A percentile compares a stretch with the other conserved stretches of the same genome.
Evolutionary conservation across 2,329 filamentous ascomycete species (phyloP).

Genomic region (Curvularia sp.): DNA sequence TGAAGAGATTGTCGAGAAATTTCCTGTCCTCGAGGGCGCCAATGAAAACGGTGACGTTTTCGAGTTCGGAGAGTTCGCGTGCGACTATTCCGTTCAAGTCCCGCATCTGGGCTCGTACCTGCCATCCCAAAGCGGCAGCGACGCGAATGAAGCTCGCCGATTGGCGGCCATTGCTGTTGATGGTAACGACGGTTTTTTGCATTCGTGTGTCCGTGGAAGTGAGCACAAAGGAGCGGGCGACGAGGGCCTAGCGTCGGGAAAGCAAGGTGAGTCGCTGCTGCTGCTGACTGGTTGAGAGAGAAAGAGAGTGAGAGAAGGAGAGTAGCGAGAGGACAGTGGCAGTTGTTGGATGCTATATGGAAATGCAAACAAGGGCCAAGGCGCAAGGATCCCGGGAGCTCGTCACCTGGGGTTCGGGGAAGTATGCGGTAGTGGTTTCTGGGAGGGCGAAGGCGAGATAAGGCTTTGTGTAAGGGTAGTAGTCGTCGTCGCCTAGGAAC

Average conservation of each 20-base stretch:
- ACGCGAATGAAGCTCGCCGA: slow-evolving; percentile 94
- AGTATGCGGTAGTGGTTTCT: slow-evolving; percentile 17
- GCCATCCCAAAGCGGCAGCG: slow-evolving; percentile 90
- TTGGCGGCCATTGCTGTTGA: slow-evolving; percentile 95
- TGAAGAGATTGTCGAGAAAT: slow-evolving; percentile 80
- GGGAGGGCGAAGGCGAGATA: slow-evolving; percentile 30
- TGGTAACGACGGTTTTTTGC: slow-evolving; percentile 79
- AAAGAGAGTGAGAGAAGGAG: slow-evolving; percentile 18
- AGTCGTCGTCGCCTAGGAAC: slow-evolving; percentile 18
- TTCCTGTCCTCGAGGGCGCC: slow-evolving; percentile 74
- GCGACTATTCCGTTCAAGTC: slow-evolving; percentile 88
- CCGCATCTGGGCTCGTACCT: slow-evolving; percentile 89
- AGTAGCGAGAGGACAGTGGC: slow-evolving; percentile 20
- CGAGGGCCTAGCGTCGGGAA: not conserved
- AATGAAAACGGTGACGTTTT: slow-evolving; percentile 78
- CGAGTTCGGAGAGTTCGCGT: slow-evolving; percentile 80
- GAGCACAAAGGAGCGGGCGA: slow-evolving; percentile 10
- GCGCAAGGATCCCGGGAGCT: slow-evolving; percentile 24
- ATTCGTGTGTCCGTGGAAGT: slow-evolving; percentile 38
- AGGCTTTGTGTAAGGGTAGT: slow-evolving; percentile 29
- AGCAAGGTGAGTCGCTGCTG: not conserved
- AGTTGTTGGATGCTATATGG: slow-evolving; percentile 30
- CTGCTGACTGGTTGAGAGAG: not conserved
- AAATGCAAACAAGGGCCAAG: slow-evolving; percentile 28
- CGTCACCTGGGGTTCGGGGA: slow-evolving; percentile 15